Evolutionary conservation across 257 asterid genomes (phyloP).

Genomic region (Thymus mandschuricus): DNA sequence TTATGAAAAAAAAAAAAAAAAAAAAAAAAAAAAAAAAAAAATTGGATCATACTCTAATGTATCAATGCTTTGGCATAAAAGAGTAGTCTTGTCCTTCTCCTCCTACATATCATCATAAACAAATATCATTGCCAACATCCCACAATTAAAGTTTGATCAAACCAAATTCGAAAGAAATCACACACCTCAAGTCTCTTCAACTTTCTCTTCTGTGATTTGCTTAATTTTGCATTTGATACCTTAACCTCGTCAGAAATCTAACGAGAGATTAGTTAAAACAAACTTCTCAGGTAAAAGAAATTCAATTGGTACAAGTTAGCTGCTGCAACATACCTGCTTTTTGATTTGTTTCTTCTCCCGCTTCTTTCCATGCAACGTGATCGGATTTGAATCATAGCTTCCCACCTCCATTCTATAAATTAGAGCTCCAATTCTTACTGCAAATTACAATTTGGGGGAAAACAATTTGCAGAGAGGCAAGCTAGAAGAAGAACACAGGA

Average conservation of each 20-base stretch:
- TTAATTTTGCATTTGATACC: not conserved
- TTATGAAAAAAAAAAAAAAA: too few species aligned
- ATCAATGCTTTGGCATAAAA: not conserved
- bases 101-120: not conserved
- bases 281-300: too few species aligned
- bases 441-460: too few species aligned
- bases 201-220: not conserved
- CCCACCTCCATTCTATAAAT: not conserved
- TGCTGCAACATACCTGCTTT: not conserved
- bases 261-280: too few species aligned
- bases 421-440: too few species aligned
- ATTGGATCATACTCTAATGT: not conserved
- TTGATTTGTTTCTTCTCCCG: not conserved
- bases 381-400: not conserved
- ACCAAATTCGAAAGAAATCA: not conserved
- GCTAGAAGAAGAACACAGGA: too few species aligned
- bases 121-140: not conserved
- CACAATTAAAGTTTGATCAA: not conserved
- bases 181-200: not conserved
- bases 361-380: not conserved
- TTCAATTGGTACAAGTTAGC: too few species aligned
- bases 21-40: too few species aligned
- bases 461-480: too few species aligned
- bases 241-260: not conserved
- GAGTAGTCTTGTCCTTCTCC: not conserved